Conservation (phyloP, 352 stramenopile genomes). For the Phytophthora citrophthora region DNA sequence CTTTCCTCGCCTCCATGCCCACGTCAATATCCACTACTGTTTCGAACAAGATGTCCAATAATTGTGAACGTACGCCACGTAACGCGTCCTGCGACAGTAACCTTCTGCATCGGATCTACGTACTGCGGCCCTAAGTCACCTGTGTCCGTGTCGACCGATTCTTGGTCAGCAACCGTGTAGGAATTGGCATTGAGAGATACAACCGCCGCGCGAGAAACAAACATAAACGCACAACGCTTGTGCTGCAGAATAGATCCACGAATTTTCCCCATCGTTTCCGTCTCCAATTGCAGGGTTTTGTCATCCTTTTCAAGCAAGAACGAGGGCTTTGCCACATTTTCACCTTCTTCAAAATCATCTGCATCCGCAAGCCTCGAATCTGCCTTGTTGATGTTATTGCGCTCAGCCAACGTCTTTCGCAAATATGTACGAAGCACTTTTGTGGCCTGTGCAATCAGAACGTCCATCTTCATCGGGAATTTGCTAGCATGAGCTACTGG, state of each 20-base stretch:
- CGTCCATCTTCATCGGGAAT: conserved; percentile 71
- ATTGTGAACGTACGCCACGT: conserved; percentile 47
- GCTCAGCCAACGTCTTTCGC: conserved; percentile 55
- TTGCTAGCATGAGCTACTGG: neutral
- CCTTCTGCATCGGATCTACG: conserved; percentile 47
- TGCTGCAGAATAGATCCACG: conserved; percentile 71
- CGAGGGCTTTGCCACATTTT: conserved; percentile 33
- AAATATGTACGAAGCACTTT: conserved; percentile 70
- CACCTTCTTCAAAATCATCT: conserved; percentile 74
- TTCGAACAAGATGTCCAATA: conserved; percentile 76
- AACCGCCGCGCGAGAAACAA: conserved; percentile 63
- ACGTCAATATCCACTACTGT: conserved; percentile 81
- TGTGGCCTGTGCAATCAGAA: conserved; percentile 50
- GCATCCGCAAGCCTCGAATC: conserved; percentile 65
- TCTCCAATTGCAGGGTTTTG: conserved; percentile 80
- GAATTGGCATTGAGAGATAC: conserved; percentile 63
- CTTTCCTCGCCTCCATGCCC: conserved; percentile 52
- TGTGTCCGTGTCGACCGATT: conserved; percentile 15
- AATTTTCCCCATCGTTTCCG: conserved; percentile 69
- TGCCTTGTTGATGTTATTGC: conserved; percentile 58
- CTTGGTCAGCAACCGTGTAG: conserved; percentile 24
- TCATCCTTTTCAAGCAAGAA: conserved; percentile 88
- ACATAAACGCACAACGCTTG: conserved; percentile 78
- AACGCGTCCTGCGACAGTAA: conserved; percentile 63
- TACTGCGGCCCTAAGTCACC: conserved; percentile 17